phyloP scores from a whole-genome alignment of 768 basidiomycete genomes.

The Macrolepiota fuliginosa region DNA sequence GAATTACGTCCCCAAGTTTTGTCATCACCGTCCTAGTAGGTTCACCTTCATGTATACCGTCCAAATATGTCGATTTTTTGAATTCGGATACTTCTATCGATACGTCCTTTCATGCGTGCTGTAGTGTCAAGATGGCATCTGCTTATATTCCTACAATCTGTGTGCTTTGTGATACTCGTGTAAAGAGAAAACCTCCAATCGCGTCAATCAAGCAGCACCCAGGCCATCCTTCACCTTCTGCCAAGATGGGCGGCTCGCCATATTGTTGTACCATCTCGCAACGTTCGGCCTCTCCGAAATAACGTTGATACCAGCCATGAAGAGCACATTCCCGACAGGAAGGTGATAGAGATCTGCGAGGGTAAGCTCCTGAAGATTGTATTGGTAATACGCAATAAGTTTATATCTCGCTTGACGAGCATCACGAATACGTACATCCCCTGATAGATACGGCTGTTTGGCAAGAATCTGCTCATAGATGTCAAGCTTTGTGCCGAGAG shows the following conservation, averaged over 20 bases:
- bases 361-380: constrained; percentile 32
- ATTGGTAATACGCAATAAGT: background rate
- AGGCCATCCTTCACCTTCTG: constrained; percentile 40
- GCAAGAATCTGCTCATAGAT: constrained; percentile 46
- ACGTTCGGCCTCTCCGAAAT: constrained; percentile 42
- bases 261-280: constrained; percentile 28
- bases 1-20: no score
- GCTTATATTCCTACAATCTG: background rate
- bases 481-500: constrained; percentile 34
- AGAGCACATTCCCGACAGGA: constrained; percentile 31
- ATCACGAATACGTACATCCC: constrained; percentile 28
- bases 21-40: no score
- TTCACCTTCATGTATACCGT: no score
- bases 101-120: no score
- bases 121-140: background rate
- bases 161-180: background rate
- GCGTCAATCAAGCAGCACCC: background rate
- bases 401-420: background rate
- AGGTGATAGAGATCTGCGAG: constrained; percentile 46
- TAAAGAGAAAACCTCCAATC: background rate
- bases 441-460: constrained; percentile 46
- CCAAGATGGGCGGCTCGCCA: constrained; percentile 48
- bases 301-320: constrained; percentile 22
- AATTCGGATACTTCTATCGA: no score
- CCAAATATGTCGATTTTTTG: no score